Percentiles rank a stretch among this genome's conserved stretches.
Evolutionary conservation across 495 filamentous ascomycete genomes (phyloP).

Genomic region (Friedmanniomyces endolithicus): DNA sequence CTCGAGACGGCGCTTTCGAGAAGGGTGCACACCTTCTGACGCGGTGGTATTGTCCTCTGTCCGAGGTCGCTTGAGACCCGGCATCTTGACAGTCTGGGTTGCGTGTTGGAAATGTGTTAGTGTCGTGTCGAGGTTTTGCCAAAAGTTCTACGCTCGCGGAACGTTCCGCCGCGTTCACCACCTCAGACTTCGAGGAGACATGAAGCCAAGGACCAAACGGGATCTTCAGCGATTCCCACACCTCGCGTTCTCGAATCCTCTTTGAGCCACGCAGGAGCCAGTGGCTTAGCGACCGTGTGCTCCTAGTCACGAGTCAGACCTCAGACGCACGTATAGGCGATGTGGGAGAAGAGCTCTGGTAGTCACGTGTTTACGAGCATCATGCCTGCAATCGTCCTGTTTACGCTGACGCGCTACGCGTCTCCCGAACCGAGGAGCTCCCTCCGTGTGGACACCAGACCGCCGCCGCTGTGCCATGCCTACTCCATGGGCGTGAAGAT

Average conservation of each 20-base stretch:
- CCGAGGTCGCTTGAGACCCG: constrained; percentile 1
- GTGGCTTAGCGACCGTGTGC: too few relatives aligned
- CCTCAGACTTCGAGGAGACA: too few relatives aligned
- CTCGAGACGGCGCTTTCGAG: constrained; percentile 15
- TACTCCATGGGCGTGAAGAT: neutral
- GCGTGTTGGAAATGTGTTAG: neutral
- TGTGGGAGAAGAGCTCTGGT: too few relatives aligned
- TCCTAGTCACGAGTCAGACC: too few relatives aligned
- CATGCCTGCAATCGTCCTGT: neutral
- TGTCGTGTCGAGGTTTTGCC: too few relatives aligned
- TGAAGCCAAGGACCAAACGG: too few relatives aligned
- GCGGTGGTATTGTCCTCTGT: neutral
- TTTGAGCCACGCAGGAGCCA: too few relatives aligned
- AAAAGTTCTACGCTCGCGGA: too few relatives aligned
- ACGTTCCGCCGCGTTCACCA: too few relatives aligned
- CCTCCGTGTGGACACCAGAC: neutral
- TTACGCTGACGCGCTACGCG: neutral
- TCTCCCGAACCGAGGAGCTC: neutral
- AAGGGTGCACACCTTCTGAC: constrained; percentile 6
- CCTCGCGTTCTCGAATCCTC: too few relatives aligned
- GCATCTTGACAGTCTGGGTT: neutral
- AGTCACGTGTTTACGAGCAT: neutral
- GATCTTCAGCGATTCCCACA: too few relatives aligned
- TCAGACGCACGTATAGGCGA: too few relatives aligned
- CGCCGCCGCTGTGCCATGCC: neutral